phyloP scores from a whole-genome alignment of 495 filamentous ascomycete genomes.

The Talaromyces proteolyticus region DNA sequence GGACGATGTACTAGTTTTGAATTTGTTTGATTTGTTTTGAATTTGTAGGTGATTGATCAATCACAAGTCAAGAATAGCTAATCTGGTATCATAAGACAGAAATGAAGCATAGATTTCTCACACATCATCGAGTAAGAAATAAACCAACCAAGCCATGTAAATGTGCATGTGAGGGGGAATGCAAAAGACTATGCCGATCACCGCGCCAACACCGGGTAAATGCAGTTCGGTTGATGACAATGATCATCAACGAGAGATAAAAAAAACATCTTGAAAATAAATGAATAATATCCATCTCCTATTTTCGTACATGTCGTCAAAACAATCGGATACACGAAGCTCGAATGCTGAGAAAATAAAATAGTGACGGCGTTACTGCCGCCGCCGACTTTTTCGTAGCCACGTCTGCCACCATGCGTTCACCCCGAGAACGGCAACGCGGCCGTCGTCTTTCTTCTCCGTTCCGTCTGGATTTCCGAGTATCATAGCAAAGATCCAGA shows the following conservation, averaged over 20 bases:
- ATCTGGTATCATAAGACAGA: background rate
- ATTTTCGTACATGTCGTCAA: background rate
- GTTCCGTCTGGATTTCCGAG: constrained; percentile 59
- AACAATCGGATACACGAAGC: background rate
- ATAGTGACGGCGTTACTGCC: constrained; percentile 8
- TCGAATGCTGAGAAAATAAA: constrained; percentile 21
- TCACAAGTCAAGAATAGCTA: background rate
- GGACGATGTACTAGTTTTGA: too few relatives aligned
- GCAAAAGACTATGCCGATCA: background rate
- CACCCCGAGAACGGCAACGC: constrained; percentile 53
- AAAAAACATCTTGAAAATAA: too few relatives aligned
- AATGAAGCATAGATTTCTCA: too few relatives aligned
- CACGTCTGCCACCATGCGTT: constrained; percentile 57
- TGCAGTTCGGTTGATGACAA: background rate
- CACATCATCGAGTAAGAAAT: too few relatives aligned
- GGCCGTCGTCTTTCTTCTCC: constrained; percentile 56
- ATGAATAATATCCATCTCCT: too few relatives aligned
- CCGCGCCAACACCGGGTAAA: background rate
- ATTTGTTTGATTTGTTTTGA: too few relatives aligned
- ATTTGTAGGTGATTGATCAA: background rate
- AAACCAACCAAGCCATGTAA: too few relatives aligned
- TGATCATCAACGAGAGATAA: too few relatives aligned
- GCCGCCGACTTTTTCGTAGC: constrained; percentile 36
- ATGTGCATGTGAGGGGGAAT: background rate
- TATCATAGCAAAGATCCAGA: constrained; percentile 58